Conservation (phyloP, 768 basidiomycete species). For the Mycena capillaripes region DNA sequence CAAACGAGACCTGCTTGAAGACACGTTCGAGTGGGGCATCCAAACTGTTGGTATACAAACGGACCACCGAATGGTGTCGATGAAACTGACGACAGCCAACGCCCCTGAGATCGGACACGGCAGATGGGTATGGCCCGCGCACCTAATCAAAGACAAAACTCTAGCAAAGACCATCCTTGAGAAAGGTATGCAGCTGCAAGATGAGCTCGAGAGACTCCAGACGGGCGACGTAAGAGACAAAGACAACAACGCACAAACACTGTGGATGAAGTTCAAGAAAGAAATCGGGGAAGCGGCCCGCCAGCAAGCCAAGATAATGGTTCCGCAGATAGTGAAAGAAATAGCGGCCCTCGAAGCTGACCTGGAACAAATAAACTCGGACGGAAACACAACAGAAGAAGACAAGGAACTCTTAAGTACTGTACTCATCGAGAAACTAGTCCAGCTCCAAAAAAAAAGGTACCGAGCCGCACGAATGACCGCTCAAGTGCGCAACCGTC, state of each 20-base stretch:
- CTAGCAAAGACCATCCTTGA: neutral
- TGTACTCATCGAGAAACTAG: neutral
- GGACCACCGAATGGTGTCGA: neutral
- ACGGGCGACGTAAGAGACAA: neutral
- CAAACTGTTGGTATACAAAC: no score
- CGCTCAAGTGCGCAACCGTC: neutral
- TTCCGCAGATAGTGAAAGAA: neutral
- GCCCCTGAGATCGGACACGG: neutral
- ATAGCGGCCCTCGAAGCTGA: neutral
- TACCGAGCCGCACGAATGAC: neutral
- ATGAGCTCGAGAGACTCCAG: neutral
- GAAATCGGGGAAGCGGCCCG: no score
- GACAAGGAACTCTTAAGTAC: neutral
- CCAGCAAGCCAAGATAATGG: neutral
- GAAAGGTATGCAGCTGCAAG: neutral
- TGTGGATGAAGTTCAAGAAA: neutral
- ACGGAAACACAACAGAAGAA: neutral
- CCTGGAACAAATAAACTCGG: neutral
- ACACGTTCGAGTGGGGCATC: neutral
- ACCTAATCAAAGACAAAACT: neutral
- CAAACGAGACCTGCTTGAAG: neutral
- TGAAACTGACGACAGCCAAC: neutral
- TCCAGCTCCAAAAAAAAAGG: neutral
- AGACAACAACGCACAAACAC: neutral
- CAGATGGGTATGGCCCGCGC: no score